A percentile compares a stretch with the other conserved stretches of the same genome.
Evolutionary conservation across 225 moss, liverwort and hornwort species (phyloP).

Genomic region (Thuidium tamariscinum): DNA sequence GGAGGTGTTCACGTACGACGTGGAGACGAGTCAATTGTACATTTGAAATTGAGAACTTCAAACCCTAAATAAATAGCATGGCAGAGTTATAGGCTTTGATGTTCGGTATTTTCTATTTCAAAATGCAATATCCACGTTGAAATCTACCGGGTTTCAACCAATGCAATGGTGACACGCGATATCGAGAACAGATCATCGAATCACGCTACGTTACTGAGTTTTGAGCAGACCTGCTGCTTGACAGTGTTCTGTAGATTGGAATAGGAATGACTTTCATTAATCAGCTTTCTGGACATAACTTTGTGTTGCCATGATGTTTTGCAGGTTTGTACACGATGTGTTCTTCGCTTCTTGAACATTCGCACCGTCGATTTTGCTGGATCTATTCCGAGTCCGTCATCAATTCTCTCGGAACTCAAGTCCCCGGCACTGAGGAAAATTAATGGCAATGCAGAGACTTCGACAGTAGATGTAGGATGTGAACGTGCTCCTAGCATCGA

Average conservation of each 20-base stretch:
- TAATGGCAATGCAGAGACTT: slow-evolving; percentile 3
- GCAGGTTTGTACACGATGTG: slow-evolving; percentile 91
- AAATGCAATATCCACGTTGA: background rate
- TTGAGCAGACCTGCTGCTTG: background rate
- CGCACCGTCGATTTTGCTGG: slow-evolving; percentile 58
- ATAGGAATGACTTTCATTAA: background rate
- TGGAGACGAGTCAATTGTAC: background rate
- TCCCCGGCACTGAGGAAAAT: background rate
- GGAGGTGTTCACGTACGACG: background rate
- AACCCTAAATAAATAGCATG: background rate
- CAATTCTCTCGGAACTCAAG: slow-evolving; percentile 30
- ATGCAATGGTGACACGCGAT: background rate
- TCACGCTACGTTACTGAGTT: background rate
- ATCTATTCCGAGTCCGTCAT: slow-evolving; percentile 40
- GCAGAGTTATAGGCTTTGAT: background rate
- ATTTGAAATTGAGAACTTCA: background rate
- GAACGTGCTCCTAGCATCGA: background rate
- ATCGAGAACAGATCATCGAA: background rate
- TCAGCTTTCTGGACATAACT: background rate
- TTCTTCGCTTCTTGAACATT: slow-evolving; percentile 71
- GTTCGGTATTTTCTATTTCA: background rate
- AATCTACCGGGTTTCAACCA: background rate
- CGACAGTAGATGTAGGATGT: background rate
- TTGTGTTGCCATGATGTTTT: background rate
- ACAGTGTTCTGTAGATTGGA: background rate